Evolutionary conservation across 2,329 filamentous ascomycete species (phyloP).

Genomic region (Alternaria sp.): DNA sequence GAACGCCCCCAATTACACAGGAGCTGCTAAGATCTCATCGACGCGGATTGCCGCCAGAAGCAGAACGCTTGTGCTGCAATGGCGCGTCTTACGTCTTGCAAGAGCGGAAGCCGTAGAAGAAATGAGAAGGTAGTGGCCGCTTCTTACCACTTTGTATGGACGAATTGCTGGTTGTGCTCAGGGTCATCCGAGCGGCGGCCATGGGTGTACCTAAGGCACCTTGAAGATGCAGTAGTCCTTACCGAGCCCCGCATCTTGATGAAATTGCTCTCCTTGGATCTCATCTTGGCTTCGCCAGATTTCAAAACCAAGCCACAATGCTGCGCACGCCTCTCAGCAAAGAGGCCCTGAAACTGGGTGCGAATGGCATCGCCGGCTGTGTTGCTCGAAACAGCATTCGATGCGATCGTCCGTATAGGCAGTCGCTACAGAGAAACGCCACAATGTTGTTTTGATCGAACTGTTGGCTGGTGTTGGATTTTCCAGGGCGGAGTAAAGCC

Average conservation of each 20-base stretch:
- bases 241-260: not conserved
- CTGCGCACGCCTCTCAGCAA: not conserved
- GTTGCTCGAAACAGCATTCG: conserved; percentile 17
- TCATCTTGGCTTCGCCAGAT: not conserved
- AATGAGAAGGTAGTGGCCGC: not conserved
- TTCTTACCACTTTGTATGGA: not conserved
- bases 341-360: not conserved
- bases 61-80: not conserved
- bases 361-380: conserved; percentile 12
- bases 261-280: not conserved
- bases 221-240: not conserved
- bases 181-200: not conserved
- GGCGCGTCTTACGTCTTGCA: not conserved
- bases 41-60: not conserved
- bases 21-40: not conserved
- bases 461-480: not conserved
- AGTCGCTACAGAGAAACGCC: conserved; percentile 7
- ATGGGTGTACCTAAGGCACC: not conserved
- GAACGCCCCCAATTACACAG: not conserved
- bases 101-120: not conserved
- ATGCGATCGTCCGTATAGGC: conserved; percentile 11
- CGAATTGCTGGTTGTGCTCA: not conserved
- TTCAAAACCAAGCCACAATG: not conserved
- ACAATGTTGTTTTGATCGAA: not conserved
- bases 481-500: conserved; percentile 7